Percentiles rank a stretch among this genome's conserved stretches.
Conservation (phyloP, 306 rosid species). For the Quercus berberidifolia region DNA sequence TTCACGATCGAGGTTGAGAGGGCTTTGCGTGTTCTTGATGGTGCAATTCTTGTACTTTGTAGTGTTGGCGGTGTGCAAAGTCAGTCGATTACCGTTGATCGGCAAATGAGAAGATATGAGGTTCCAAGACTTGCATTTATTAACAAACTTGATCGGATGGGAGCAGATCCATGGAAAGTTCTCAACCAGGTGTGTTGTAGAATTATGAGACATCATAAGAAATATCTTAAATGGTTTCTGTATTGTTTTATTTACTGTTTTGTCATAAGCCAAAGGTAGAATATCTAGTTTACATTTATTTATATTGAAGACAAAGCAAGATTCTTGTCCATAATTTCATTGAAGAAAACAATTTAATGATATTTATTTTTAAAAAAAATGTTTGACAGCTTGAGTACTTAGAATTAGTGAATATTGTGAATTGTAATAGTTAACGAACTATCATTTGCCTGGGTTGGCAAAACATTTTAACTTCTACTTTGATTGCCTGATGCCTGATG, state of each 20-base stretch:
- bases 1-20: constrained; percentile 98
- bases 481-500: not conserved
- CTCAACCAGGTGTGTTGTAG: constrained; percentile 69
- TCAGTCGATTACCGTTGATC: constrained; percentile 96
- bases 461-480: not conserved
- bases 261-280: not conserved
- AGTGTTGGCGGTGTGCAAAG: constrained; percentile 99
- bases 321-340: not conserved
- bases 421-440: not conserved
- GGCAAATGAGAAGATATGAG: constrained; percentile 96
- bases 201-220: constrained; percentile 10
- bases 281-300: not conserved
- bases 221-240: not conserved
- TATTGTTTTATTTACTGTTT: not conserved
- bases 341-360: not conserved
- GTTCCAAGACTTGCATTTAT: constrained; percentile 97
- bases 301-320: not conserved
- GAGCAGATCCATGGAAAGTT: constrained; percentile 99
- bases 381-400: not conserved
- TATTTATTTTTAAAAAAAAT: not conserved
- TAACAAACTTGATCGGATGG: constrained; percentile 97
- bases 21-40: constrained; percentile 98
- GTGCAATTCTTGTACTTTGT: constrained; percentile 97
- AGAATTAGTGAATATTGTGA: not conserved
- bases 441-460: not conserved